Percentiles rank a stretch among this genome's conserved stretches.
phyloP scores from a whole-genome alignment of 2,329 filamentous ascomycete genomes.

The Botrytis aclada region DNA sequence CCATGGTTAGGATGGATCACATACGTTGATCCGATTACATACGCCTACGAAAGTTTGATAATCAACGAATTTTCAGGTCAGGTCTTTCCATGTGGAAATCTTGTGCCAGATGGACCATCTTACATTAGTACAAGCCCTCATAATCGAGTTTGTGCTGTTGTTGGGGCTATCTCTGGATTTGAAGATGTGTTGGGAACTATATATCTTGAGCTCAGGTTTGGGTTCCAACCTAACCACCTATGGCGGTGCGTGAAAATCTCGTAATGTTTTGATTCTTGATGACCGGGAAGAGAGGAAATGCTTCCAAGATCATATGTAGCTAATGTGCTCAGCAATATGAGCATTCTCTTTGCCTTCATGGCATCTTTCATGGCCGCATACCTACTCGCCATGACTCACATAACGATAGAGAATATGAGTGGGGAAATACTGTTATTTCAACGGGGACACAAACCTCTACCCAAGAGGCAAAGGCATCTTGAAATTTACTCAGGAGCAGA shows the following conservation, averaged over 20 bases:
- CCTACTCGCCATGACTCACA: slow-evolving; percentile 61
- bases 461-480: slow-evolving; percentile 12
- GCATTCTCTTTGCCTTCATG: slow-evolving; percentile 64
- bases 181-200: slow-evolving; percentile 46
- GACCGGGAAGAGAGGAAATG: not conserved
- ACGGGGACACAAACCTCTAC: slow-evolving; percentile 53
- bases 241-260: slow-evolving; percentile 49
- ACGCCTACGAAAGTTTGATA: slow-evolving; percentile 77
- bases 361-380: slow-evolving; percentile 60
- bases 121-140: slow-evolving; percentile 23
- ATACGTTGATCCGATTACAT: slow-evolving; percentile 59
- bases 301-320: not conserved
- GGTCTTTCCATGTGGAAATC: slow-evolving; percentile 28
- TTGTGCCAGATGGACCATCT: slow-evolving; percentile 25
- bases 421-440: slow-evolving; percentile 75
- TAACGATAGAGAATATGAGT: slow-evolving; percentile 66
- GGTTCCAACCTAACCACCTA: slow-evolving; percentile 56
- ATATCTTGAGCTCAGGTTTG: slow-evolving; percentile 54
- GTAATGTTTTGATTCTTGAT: too few species aligned
- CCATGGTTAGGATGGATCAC: slow-evolving; percentile 81
- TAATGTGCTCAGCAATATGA: slow-evolving; percentile 50
- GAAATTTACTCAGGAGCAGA: slow-evolving; percentile 19
- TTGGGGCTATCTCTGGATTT: slow-evolving; percentile 56
- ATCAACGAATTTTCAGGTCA: slow-evolving; percentile 69
- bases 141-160: slow-evolving; percentile 51